Evolutionary conservation across 1,139 yeast species (phyloP).

Genomic region (Kazachstania sp.): DNA sequence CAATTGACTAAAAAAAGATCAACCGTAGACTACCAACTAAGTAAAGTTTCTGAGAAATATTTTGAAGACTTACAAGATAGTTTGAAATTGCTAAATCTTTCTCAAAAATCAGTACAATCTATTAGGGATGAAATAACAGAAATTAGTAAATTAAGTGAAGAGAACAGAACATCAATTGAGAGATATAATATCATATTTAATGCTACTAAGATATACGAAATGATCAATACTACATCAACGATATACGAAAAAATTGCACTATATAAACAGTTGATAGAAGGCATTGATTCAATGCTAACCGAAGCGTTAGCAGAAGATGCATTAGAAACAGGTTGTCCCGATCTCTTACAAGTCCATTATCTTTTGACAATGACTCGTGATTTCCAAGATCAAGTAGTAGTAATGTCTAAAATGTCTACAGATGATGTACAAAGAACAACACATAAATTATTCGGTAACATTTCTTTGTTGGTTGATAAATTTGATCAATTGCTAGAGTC

Average conservation of each 20-base stretch:
- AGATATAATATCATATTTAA: slow-evolving; percentile 51
- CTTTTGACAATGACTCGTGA: slow-evolving; percentile 64
- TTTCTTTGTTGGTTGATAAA: slow-evolving; percentile 38
- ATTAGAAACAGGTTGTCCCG: slow-evolving; percentile 50
- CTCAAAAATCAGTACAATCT: slow-evolving; percentile 36
- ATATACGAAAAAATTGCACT: slow-evolving; percentile 56
- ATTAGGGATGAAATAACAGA: slow-evolving; percentile 50
- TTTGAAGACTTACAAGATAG: slow-evolving; percentile 22
- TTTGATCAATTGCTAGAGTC: slow-evolving; percentile 63
- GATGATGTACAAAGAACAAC: slow-evolving; percentile 69
- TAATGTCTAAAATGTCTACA: slow-evolving; percentile 45
- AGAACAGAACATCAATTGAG: slow-evolving; percentile 44
- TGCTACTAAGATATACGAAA: slow-evolving; percentile 62
- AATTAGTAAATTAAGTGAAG: slow-evolving; percentile 49
- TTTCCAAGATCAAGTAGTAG: slow-evolving; percentile 63
- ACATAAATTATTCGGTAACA: slow-evolving; percentile 46
- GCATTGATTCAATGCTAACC: slow-evolving; percentile 47
- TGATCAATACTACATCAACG: slow-evolving; percentile 58
- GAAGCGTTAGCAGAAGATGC: slow-evolving; percentile 43
- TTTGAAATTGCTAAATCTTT: slow-evolving; percentile 24
- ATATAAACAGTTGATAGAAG: slow-evolving; percentile 44
- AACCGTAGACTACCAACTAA: slow-evolving; percentile 59
- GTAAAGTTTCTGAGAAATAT: slow-evolving; percentile 42
- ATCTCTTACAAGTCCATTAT: slow-evolving; percentile 60
- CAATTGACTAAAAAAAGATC: slow-evolving; percentile 62